Base-by-base conservation (phyloP, 345 rosid genomes). In the Corchorus olitorius region DNA sequence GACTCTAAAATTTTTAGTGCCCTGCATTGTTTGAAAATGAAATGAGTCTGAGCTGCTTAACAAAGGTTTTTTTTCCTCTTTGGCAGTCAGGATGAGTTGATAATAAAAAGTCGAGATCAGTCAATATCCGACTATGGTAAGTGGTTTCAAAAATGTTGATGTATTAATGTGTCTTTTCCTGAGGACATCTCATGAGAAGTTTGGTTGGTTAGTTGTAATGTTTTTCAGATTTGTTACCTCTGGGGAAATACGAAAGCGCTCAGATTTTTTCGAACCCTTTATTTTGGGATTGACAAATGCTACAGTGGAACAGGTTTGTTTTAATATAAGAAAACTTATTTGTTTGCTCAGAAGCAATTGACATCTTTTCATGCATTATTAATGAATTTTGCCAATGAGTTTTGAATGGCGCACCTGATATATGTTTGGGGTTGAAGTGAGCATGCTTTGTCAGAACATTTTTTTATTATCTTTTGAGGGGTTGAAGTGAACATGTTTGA, bases 211-310 rank as follows among this genome's bases (percentile, higher is more conserved):
- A 97, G 99, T 92, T 84, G 99, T 97, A 73, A 97, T 97, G 99
- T 97, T 97, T 86, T 92, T 97, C 89, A 97, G 99, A 84, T 97
- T 97, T 85, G 98, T 97, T 76, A 92, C 98, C 65, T 86, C 99
- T 78, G 98, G 97, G 56, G 98, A 97, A 80, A 92, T 97, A 79
- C 87, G 90, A 73, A 94, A 86, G 59, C 98, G 97, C 58, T 81
- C 94, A 0, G 94, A 91, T 20, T 97, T 97, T 82, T 94, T 92
- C 70, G 97, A 90, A 85, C 99, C 98, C 58, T 97, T 97, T 70
- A 83, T 97, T 73, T 62, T 88, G 81, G 99, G 98, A 78, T 78
- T 97, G 74, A 83, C 98, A 33, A 94, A 89, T 72, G 48, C 97
- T 66, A 86, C 98, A 39, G 97, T 97, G 69, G 97, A 97, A 77